phyloP scores from a whole-genome alignment of 192 early-diverging fungal genomes.

The Linnemannia elongata region DNA sequence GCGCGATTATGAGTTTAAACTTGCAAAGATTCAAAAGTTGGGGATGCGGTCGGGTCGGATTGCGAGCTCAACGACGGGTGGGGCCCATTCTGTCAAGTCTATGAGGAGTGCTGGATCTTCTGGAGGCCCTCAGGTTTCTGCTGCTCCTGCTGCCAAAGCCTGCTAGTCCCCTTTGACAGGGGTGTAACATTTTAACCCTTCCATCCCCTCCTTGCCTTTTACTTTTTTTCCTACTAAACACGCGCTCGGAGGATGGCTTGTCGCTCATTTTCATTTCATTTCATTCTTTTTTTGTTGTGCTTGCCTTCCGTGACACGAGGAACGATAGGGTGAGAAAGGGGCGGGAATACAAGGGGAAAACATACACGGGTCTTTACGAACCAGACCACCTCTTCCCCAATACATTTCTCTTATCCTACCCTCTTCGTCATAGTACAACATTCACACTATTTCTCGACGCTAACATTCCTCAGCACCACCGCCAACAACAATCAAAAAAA shows the following conservation, averaged over 20 bases:
- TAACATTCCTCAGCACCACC: neutral
- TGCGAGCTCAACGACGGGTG: constrained; percentile 10
- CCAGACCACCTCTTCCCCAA: neutral
- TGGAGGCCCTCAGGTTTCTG: neutral
- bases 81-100: constrained; percentile 15
- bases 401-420: neutral
- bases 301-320: neutral
- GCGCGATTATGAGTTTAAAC: constrained; percentile 37
- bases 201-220: neutral
- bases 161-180: neutral
- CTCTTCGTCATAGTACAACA: neutral
- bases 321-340: neutral
- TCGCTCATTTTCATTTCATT: neutral
- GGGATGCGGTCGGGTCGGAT: constrained; percentile 27
- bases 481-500: neutral
- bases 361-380: neutral
- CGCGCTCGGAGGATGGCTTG: neutral
- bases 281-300: neutral
- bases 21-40: constrained; percentile 31
- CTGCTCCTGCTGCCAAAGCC: neutral
- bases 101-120: neutral
- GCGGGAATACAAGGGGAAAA: neutral
- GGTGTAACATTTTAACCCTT: neutral
- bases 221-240: neutral
- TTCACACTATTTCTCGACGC: neutral